These are phyloP conservation scores for Boletellus emodensis DNA, from an alignment of 768 basidiomycete species.

Conservation along the genomic window DNA sequence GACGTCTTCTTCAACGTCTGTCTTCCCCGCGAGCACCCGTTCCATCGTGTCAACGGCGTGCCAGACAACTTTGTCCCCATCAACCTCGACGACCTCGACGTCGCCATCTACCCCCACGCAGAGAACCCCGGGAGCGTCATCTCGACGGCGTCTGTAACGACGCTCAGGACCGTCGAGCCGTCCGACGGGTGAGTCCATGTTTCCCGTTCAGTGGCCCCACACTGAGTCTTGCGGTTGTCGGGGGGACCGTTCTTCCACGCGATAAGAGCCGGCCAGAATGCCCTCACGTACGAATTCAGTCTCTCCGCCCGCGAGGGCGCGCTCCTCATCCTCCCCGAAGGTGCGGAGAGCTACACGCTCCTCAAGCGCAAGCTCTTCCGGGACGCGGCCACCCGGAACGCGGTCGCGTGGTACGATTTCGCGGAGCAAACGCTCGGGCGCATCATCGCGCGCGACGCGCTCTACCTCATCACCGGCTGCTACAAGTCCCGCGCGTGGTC, in stretches of 20 bases:
- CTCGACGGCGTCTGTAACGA: conserved; percentile 7
- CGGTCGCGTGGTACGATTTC: too few relatives aligned
- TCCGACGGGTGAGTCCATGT: not conserved
- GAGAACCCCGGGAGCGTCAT: conserved; percentile 11
- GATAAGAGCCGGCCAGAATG: not conserved
- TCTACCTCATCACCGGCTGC: too few relatives aligned
- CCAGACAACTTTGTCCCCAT: conserved; percentile 27
- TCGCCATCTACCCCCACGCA: conserved; percentile 2
- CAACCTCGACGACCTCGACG: conserved; percentile 1
- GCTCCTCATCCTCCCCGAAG: conserved; percentile 29
- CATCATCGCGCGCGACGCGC: too few relatives aligned
- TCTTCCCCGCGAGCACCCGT: conserved; percentile 25
- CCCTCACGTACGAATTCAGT: conserved; percentile 7
- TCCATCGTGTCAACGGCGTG: conserved; percentile 11
- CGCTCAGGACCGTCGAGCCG: conserved; percentile 1
- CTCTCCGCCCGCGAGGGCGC: conserved; percentile 25
- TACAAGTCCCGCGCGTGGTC: too few relatives aligned
- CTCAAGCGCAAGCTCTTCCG: too few relatives aligned
- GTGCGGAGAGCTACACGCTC: conserved; percentile 9
- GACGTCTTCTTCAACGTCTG: conserved; percentile 36
- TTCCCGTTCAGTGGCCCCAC: not conserved
- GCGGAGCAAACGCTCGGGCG: too few relatives aligned
- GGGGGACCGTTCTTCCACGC: too few relatives aligned
- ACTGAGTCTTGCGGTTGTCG: too few relatives aligned
- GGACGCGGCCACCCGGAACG: too few relatives aligned